These are phyloP conservation scores for Calocybe cyanea DNA, from an alignment of 768 basidiomycete species.

Conservation along the genomic window DNA sequence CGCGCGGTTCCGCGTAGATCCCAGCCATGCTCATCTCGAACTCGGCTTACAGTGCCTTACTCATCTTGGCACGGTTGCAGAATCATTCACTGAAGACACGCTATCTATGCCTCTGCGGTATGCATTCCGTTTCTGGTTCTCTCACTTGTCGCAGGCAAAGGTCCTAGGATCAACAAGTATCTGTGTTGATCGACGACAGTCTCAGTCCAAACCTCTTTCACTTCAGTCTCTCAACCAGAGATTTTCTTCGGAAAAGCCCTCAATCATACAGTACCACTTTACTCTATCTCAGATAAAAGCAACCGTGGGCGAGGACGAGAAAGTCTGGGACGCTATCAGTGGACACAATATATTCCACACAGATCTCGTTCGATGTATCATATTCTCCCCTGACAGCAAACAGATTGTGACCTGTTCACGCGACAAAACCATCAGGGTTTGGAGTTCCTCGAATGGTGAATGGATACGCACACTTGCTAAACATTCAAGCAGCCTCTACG, in stretches of 20 bases:
- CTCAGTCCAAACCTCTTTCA: too few relatives aligned
- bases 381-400: neutral
- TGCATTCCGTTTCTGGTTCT: constrained; percentile 5
- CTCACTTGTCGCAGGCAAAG: neutral
- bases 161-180: neutral
- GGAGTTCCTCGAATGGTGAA: constrained; percentile 9
- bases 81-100: neutral
- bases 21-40: constrained; percentile 4
- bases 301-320: too few relatives aligned
- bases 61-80: neutral
- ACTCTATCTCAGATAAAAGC: too few relatives aligned
- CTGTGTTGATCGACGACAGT: too few relatives aligned
- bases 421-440: neutral
- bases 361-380: too few relatives aligned
- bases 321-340: too few relatives aligned
- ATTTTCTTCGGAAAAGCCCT: too few relatives aligned
- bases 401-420: neutral
- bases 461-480: too few relatives aligned
- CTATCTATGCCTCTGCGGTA: constrained; percentile 7
- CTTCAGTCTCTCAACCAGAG: too few relatives aligned
- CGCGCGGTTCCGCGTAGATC: constrained; percentile 3
- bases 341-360: too few relatives aligned
- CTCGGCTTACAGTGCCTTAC: constrained; percentile 8
- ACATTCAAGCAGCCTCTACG: too few relatives aligned
- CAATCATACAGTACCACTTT: too few relatives aligned